Evolutionary conservation across 2,329 filamentous ascomycete species (phyloP), one percentile per base, ranked within the genome.

Genomic region (Sclerotiophoma versabilis): DNA sequence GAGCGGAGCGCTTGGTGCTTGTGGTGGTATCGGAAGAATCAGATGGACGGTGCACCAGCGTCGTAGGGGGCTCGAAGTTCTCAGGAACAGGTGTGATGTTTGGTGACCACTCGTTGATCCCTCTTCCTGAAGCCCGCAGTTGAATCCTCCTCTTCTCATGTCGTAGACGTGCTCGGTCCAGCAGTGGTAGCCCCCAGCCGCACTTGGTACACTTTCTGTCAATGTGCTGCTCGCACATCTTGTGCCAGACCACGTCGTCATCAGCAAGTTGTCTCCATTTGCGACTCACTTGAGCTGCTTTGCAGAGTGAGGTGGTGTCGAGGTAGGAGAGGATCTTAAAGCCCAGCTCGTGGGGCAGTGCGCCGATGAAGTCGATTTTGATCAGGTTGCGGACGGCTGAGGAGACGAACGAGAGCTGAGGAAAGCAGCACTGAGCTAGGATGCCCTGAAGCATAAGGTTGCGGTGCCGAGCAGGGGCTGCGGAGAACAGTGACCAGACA

Each of bases 201-300:
- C 95, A 99, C 72, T 95, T 96, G 55, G 87, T 93, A 75, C 93
- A 97, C 72, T 96, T 96, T 57, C 92, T 83, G 72, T 96, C 91
- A 65, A 97, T 96, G 74, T 96, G 93, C 72, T 98, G 93, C 75
- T 96, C 92, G 72, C 95, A 99, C 93, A 98, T 97, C 60, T 89
- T 90, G 71, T 97, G 91, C 95, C 95, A 99, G 4, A 99, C 93
- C 8, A 96, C 90, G 74, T 99, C 93, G 70, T 97, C 93, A 67
- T 98, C 95, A n/a, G 95, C 93, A 33, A 99, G 80, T 52, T 85
- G 85, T 58, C 91, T 85, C 95, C 95, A 99, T 65, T 88, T 84
- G 54, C 87, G 86, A 72, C 92, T 97, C 49, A 99, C 95, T 75
- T 97, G 93, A 0, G 95, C 92, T 1, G 95, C 93, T 74, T 96